phyloP scores from a whole-genome alignment of 2,329 filamentous ascomycete genomes.

The Beauveria caledonica region DNA sequence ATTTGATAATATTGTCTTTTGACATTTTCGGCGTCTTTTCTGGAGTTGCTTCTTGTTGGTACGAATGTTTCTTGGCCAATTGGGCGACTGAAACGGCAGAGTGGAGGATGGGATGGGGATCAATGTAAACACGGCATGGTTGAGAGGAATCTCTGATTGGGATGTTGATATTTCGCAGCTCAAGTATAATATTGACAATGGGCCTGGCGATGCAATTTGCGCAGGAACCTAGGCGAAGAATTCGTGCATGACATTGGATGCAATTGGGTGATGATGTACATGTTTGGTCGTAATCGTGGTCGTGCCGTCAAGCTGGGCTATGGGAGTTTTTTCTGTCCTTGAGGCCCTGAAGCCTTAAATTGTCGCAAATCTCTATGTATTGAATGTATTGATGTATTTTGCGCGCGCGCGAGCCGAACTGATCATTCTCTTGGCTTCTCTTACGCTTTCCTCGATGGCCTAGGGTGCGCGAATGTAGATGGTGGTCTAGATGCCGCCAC shows the following conservation, averaged over 20 bases:
- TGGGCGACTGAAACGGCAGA: background rate
- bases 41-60: background rate
- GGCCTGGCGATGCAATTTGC: background rate
- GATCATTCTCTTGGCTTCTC: too few species aligned
- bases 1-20: background rate
- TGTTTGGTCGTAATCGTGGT: background rate
- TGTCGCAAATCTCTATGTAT: background rate
- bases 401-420: background rate
- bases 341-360: too few species aligned
- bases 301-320: background rate
- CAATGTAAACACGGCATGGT: background rate
- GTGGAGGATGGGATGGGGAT: background rate
- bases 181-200: constrained; percentile 1
- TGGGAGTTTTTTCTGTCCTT: background rate
- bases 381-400: background rate
- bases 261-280: background rate
- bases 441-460: too few species aligned
- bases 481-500: constrained; percentile 31
- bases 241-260: background rate
- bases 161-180: background rate
- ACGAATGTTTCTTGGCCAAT: background rate
- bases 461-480: background rate
- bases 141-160: background rate
- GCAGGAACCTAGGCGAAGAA: background rate
- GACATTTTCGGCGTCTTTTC: background rate